phyloP scores from a whole-genome alignment of 2,329 filamentous ascomycete genomes.

The Trichoderma guizhouense region DNA sequence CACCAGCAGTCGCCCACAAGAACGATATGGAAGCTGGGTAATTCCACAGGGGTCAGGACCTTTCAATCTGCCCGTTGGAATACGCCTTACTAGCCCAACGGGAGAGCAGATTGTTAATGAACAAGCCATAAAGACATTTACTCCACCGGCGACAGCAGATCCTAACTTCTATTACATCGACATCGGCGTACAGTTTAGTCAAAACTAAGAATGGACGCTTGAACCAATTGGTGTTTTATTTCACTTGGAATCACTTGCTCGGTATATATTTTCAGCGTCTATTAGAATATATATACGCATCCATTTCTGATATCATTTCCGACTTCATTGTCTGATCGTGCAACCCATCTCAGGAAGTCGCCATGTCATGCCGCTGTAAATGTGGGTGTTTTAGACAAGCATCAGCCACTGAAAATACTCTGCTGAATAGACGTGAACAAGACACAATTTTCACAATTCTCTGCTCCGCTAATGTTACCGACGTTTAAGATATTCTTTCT shows the following conservation, averaged over 20 bases:
- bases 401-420: neutral
- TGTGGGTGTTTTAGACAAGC: neutral
- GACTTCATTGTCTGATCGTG: neutral
- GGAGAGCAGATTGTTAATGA: slow-evolving; percentile 11
- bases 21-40: slow-evolving; percentile 9
- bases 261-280: neutral
- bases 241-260: neutral
- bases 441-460: neutral
- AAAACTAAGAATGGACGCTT: neutral
- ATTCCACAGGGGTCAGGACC: slow-evolving; percentile 4
- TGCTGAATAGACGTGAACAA: neutral
- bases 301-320: neutral
- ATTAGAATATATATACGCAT: neutral
- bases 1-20: slow-evolving; percentile 9
- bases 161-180: slow-evolving; percentile 12
- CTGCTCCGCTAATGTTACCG: neutral
- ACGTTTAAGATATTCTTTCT: neutral
- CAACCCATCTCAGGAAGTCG: neutral
- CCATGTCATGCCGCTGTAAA: neutral
- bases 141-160: neutral
- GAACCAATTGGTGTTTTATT: neutral
- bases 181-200: slow-evolving; percentile 6
- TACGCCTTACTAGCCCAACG: slow-evolving; percentile 7
- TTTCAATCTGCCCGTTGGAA: neutral
- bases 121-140: slow-evolving; percentile 3